Base-by-base conservation (phyloP, 2,329 filamentous ascomycete species). In the Phyllosticta citribraziliensis region DNA sequence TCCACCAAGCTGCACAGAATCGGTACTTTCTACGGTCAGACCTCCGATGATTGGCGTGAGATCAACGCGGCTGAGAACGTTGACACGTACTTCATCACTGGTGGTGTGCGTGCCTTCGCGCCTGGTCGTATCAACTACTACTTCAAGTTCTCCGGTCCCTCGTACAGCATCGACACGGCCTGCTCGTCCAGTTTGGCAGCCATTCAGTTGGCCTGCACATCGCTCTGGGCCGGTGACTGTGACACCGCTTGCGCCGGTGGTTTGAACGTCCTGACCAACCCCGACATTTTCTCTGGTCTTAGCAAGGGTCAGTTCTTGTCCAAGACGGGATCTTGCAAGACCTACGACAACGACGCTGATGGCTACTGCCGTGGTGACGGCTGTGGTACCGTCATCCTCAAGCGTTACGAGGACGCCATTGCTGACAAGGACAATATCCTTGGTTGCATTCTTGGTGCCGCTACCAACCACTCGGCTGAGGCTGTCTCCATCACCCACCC, bases 401-500 rank as follows among this genome's bases (percentile, higher is more conserved):
- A 95, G 79, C 82, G 89, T 35, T 83, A 92, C 1, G 86, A 90
- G 59, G 89, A 93, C 72, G 90, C 90, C 1, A 72, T 88, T 57
- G 83, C 83, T 0, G 89, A 94, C 67, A 86, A 88, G 63, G 90
- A 94, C 67, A 79, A 79, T 68, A 80, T 79, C 51, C 80, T 92
- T n/a, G 89, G 85, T 17, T 85, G 89, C 65, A 88, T 96, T 56
- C 78, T 88, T 0, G 88, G 85, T 27, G 83, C 86, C 0, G 83
- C 85, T 4, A 94, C 89, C 56, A 95, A 94, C 72, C 89, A 94
- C 73, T 92, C 88, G 0, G 88, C 88, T 0, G 85, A 91, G 67
- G 85, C 89, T 53, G 84, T 90, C 20, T 92, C 89, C 1, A 94
- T 95, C 68, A 94, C 89, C 0, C 88, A 90, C 62, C 91, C 91